Conservation (phyloP, 177 flowering plant species). For the Telopea speciosissima region DNA sequence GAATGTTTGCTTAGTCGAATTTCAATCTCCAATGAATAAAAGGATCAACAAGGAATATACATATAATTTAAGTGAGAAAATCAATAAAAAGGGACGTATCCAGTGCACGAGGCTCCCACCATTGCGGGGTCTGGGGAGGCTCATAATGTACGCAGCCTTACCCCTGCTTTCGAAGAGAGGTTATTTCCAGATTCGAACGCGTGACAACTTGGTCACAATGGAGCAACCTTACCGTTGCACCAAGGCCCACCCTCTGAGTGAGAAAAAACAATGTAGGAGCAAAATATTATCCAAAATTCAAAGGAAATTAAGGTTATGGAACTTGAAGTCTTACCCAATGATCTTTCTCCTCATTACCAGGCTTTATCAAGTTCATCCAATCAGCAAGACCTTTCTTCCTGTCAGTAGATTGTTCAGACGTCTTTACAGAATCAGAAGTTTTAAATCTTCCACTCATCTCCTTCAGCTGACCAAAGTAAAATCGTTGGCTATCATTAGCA, state of each 20-base stretch:
- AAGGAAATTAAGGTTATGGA: not conserved
- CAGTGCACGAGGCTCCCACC: no score
- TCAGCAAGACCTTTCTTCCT: slow-evolving; percentile 75
- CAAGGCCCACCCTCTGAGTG: no score
- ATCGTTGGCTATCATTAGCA: not conserved
- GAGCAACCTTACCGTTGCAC: no score
- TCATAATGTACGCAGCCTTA: no score
- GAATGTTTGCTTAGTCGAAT: not conserved
- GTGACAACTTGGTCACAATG: no score
- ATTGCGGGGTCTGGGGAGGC: no score
- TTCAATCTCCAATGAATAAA: not conserved
- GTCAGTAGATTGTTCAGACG: slow-evolving; percentile 52
- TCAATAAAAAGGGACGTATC: no score
- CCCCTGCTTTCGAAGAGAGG: no score
- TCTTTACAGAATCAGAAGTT: slow-evolving; percentile 44
- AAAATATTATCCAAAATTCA: not conserved
- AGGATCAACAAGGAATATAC: not conserved
- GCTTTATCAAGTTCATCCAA: slow-evolving; percentile 69
- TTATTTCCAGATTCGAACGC: no score
- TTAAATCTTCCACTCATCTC: slow-evolving; percentile 79
- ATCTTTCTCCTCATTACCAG: slow-evolving; percentile 71
- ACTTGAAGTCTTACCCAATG: slow-evolving; percentile 55
- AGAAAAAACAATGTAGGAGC: not conserved
- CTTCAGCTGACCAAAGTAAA: slow-evolving; percentile 45
- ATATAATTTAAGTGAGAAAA: not conserved